Conservation (phyloP, 2,329 filamentous ascomycete genomes). For the Monosporascus sp. region DNA sequence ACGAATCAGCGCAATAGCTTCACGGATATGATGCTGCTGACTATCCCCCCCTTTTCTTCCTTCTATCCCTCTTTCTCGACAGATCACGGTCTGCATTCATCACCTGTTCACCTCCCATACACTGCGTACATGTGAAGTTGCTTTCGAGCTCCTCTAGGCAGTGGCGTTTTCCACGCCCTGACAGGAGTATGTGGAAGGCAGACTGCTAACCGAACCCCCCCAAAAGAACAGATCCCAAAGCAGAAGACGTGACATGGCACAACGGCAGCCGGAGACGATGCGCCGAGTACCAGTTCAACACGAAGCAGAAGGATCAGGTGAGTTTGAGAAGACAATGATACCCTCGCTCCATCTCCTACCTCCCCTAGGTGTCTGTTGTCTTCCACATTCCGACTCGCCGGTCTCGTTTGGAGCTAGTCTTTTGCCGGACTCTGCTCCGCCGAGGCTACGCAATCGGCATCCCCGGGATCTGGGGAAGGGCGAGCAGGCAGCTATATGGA, state of each 20-base stretch:
- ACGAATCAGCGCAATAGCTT: no score
- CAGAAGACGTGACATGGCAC: slow-evolving; percentile 37
- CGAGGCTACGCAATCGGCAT: no score
- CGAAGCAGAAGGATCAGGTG: slow-evolving; percentile 37
- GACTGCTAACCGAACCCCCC: neutral
- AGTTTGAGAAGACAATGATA: neutral
- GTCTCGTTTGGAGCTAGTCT: no score
- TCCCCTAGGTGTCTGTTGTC: no score
- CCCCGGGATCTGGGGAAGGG: no score
- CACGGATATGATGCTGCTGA: no score
- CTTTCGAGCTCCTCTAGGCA: neutral
- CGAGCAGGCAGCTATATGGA: no score
- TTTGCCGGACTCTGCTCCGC: no score
- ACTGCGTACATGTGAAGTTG: neutral
- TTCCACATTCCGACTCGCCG: no score
- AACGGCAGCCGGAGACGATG: slow-evolving; percentile 32
- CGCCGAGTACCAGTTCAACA: slow-evolving; percentile 40
- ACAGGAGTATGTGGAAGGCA: neutral
- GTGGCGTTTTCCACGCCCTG: neutral
- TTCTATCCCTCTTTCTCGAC: no score
- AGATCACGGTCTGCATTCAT: neutral
- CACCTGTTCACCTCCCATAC: neutral
- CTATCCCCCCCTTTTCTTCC: no score
- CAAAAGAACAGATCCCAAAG: slow-evolving; percentile 29
- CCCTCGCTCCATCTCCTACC: neutral